Evolutionary conservation across 495 filamentous ascomycete species (phyloP), one percentile per base, ranked within the genome.

Genomic region (Cercophora sp.): DNA sequence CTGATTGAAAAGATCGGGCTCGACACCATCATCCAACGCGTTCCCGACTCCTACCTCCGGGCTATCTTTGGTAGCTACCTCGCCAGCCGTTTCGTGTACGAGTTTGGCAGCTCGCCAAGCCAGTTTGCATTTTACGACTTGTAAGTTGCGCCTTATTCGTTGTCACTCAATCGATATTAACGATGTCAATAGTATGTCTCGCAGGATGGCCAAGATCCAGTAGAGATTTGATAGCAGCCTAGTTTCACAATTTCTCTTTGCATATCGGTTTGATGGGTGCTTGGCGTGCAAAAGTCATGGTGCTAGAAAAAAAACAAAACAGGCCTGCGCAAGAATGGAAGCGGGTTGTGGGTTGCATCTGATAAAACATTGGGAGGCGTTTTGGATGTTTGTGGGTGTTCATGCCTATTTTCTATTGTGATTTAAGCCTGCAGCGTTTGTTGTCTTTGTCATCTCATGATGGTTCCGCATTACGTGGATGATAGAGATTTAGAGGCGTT

Each of bases 101-200:
- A 93, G 66, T 89, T 88, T 68, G 93, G 93, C 65, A 92, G 89
- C 73, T 81, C 79, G 57, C 91, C 93, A 3, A 92, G 85, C 75
- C 94, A 96, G 64, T 96, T 98, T 73, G 89, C 93, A 6, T 98
- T 98, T 79, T 98, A 96, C 72, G 87, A 94, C 60, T 98, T 97
- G 90, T 96, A 77, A 82, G 87, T 84, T 58, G 13, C 10, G 10
- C 41, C 20, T 10, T 20, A 11, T 31, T 2, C 24, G 11, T 23
- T 15, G 16, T 36, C n/a, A 15, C 5, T 0, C 11, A 4, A 20
- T 1, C 25, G 15, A 20, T 36, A 35, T 68, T 73, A 70, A 73
- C 58, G 4, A 23, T 42, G 2, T 42, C 16, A 16, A 16, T 20
- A 51, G 75, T 62, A 77, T 78, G 75, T 73, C 75, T 10, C 71